Conservation (phyloP, 2,329 filamentous ascomycete species). For the Ophiostoma himal-ulmi region DNA sequence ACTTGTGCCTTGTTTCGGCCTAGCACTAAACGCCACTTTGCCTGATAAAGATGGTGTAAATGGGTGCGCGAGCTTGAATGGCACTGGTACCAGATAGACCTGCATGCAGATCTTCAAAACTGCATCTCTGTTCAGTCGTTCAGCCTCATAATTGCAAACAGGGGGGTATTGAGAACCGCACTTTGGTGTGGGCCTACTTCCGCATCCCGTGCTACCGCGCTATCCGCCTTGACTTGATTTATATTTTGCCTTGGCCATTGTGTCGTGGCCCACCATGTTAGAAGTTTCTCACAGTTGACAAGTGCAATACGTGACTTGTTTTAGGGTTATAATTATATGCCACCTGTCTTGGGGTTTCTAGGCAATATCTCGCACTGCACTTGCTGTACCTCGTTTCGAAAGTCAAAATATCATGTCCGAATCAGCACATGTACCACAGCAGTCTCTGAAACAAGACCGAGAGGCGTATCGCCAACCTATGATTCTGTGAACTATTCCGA, state of each 20-base stretch:
- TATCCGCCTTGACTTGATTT: no score
- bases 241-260: no score
- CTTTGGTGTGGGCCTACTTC: neutral
- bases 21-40: no score
- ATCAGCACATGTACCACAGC: neutral
- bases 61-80: no score
- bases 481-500: neutral
- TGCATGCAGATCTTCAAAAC: neutral
- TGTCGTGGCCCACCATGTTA: neutral
- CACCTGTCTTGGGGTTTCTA: no score
- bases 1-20: neutral
- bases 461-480: neutral
- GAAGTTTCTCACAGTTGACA: neutral
- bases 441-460: neutral
- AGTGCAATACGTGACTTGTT: neutral
- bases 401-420: neutral
- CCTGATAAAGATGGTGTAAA: no score
- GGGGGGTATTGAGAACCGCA: neutral
- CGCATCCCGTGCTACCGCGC: neutral
- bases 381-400: no score
- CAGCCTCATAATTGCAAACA: neutral
- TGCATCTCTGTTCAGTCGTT: neutral
- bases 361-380: no score
- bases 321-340: no score
- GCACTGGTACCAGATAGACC: neutral